Evolutionary conservation across 495 filamentous ascomycete genomes (phyloP).

Genomic region (Hamigera avellanea): DNA sequence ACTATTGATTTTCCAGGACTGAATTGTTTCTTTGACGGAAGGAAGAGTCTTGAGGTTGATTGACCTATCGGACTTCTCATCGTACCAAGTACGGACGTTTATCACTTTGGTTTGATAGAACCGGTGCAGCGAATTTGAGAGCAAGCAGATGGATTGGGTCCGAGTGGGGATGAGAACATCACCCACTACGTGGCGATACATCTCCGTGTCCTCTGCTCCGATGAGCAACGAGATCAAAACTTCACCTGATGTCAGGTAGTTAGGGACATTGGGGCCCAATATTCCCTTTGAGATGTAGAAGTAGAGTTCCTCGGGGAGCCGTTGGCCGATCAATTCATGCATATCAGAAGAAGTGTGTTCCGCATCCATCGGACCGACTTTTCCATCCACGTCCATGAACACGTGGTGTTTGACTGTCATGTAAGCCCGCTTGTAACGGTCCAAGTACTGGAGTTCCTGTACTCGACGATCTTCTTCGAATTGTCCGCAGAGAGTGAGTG

Average conservation of each 20-base stretch:
- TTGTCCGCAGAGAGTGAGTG: slow-evolving; percentile 53
- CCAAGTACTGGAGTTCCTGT: slow-evolving; percentile 63
- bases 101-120: slow-evolving; percentile 71
- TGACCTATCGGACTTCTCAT: slow-evolving; percentile 49
- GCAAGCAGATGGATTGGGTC: slow-evolving; percentile 59
- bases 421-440: slow-evolving; percentile 71
- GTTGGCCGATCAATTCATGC: slow-evolving; percentile 79
- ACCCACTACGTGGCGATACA: slow-evolving; percentile 71
- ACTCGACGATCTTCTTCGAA: slow-evolving; percentile 60
- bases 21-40: slow-evolving; percentile 47
- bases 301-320: slow-evolving; percentile 83
- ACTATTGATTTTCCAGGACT: slow-evolving; percentile 61
- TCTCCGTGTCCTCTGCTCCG: slow-evolving; percentile 65
- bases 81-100: slow-evolving; percentile 74
- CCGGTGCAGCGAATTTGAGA: slow-evolving; percentile 67
- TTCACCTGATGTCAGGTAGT: slow-evolving; percentile 68
- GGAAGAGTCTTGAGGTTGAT: slow-evolving; percentile 55
- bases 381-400: slow-evolving; percentile 62
- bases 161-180: slow-evolving; percentile 59
- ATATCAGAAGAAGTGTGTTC: slow-evolving; percentile 65
- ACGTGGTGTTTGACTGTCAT: slow-evolving; percentile 82
- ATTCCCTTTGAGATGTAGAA: slow-evolving; percentile 80
- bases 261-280: slow-evolving; percentile 66
- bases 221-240: slow-evolving; percentile 64
- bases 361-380: slow-evolving; percentile 57